phyloP scores from a whole-genome alignment of 23 red algal genomes.

The Gracilaria domingensis region DNA sequence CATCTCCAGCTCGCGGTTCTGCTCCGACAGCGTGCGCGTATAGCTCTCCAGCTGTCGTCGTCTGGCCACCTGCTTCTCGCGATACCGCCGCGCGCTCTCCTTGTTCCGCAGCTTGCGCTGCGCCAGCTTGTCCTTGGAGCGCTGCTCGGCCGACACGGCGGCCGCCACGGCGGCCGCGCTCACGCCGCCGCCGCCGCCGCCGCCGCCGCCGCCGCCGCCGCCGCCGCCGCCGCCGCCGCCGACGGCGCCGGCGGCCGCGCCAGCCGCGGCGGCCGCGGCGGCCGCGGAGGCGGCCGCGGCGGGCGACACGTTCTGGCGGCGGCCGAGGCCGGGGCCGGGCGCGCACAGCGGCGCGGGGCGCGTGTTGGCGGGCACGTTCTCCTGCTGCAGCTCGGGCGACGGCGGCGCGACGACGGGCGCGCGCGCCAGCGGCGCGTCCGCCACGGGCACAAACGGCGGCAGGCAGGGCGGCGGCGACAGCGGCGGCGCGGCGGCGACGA shows the following conservation, averaged over 20 bases:
- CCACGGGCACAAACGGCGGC: neutral
- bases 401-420: neutral
- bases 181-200: neutral
- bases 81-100: conserved; percentile 70
- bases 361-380: conserved; percentile 15
- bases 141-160: conserved; percentile 12
- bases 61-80: conserved; percentile 69
- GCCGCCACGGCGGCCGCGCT: neutral
- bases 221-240: too few species aligned
- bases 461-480: conserved; percentile 1
- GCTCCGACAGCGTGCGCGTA: conserved; percentile 53
- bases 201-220: neutral
- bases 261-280: neutral
- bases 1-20: conserved; percentile 65
- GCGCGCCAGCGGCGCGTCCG: neutral
- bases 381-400: conserved; percentile 7
- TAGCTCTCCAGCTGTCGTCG: conserved; percentile 71
- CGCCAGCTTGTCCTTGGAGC: conserved; percentile 63
- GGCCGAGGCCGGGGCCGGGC: neutral
- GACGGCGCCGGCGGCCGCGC: neutral
- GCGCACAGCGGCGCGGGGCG: neutral
- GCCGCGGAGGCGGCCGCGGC: neutral
- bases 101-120: conserved; percentile 70
- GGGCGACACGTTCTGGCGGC: conserved; percentile 9
- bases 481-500: conserved; percentile 2